These are phyloP conservation scores for Xylaria palmicola DNA, from an alignment of 495 filamentous ascomycete genomes.

Conservation along the genomic window DNA sequence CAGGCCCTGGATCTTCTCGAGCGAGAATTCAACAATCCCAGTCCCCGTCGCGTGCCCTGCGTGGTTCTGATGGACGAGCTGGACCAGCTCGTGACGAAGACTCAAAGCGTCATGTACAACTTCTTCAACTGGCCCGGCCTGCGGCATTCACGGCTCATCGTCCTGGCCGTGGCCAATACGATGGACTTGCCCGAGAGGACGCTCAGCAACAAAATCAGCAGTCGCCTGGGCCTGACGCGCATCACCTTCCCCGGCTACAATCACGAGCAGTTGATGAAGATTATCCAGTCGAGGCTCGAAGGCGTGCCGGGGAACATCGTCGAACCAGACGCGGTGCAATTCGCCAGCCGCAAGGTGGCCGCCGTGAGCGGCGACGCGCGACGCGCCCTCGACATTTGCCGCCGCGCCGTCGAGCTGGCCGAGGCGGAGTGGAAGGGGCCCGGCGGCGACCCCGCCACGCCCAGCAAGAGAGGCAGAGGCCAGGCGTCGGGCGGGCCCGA, in stretches of 20 bases:
- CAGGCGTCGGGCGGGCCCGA: constrained; percentile 15
- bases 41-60: constrained; percentile 86
- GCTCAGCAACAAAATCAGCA: constrained; percentile 96
- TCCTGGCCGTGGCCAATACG: constrained; percentile 96
- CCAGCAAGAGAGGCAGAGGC: constrained; percentile 37
- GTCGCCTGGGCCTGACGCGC: constrained; percentile 80
- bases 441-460: constrained; percentile 35
- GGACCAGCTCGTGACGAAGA: constrained; percentile 95
- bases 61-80: constrained; percentile 99
- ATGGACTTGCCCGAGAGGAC: constrained; percentile 99
- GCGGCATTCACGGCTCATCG: constrained; percentile 86
- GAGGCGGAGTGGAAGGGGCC: constrained; percentile 61
- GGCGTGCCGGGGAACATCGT: constrained; percentile 88
- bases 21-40: constrained; percentile 86
- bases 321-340: constrained; percentile 91
- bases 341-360: constrained; percentile 93
- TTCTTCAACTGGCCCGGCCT: constrained; percentile 99
- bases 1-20: constrained; percentile 91
- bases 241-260: constrained; percentile 98
- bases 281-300: constrained; percentile 85
- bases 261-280: constrained; percentile 96
- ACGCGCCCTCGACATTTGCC: constrained; percentile 90
- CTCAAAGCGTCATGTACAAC: constrained; percentile 99
- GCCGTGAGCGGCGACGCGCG: constrained; percentile 94
- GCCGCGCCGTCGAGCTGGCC: constrained; percentile 92